Evolutionary conservation across 331 rosid species (phyloP).

Genomic region (Ulmus americana): DNA sequence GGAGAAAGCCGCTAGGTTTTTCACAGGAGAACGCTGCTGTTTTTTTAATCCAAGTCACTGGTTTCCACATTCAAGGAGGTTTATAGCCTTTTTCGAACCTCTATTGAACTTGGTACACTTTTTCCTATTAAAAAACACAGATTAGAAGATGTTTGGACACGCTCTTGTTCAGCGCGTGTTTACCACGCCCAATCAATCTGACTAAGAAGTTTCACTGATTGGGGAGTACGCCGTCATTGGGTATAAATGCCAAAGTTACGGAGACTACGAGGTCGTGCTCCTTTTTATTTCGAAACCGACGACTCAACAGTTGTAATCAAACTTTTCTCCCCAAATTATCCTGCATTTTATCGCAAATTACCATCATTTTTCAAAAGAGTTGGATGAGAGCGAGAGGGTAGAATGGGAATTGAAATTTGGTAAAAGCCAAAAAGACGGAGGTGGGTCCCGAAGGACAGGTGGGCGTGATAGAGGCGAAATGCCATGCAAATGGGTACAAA

Average conservation of each 20-base stretch:
- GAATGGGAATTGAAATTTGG: not conserved
- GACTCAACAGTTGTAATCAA: too few species aligned
- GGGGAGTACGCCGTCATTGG: conserved; percentile 28
- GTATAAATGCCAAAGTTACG: not conserved
- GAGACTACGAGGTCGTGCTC: not conserved
- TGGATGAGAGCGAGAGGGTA: conserved; percentile 1
- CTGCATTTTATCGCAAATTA: not conserved
- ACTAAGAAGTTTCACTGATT: conserved; percentile 18
- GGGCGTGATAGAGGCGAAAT: conserved; percentile 6
- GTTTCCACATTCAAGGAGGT: conserved; percentile 51
- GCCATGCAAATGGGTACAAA: conserved; percentile 69
- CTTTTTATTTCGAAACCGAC: not conserved
- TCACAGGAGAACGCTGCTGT: conserved; percentile 34
- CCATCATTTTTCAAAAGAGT: not conserved
- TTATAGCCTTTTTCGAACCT: conserved; percentile 29
- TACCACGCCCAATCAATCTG: conserved; percentile 33
- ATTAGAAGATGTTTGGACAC: not conserved
- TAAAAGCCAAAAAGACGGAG: not conserved
- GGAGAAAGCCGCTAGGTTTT: conserved; percentile 45
- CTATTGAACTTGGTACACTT: not conserved
- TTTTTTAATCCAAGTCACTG: conserved; percentile 25
- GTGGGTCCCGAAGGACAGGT: conserved; percentile 16
- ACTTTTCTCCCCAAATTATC: not conserved
- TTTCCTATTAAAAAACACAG: not conserved
- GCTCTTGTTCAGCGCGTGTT: conserved; percentile 25